Evolutionary conservation across 1,139 yeast genomes (phyloP), one percentile per base, ranked within the genome.

Genomic region (Pichia sp.): DNA sequence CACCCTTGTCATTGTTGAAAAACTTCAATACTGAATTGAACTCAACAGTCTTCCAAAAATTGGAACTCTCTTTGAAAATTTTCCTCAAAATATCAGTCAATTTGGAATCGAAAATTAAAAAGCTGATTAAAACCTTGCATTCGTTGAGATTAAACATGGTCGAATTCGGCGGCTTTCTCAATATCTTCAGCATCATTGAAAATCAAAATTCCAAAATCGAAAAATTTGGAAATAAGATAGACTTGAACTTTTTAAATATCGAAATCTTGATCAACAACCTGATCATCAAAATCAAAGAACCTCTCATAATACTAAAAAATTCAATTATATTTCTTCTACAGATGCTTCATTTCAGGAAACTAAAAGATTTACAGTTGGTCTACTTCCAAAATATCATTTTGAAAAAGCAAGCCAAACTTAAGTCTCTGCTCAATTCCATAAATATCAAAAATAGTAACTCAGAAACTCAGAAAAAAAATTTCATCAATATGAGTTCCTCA

Each of bases 161-260:
- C 5, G 72, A 69, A 51, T 58, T 70, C 15, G 74, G 74, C 19
- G 73, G 71, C 4, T 64, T 67, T 54, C 65, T 69, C 53, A 70
- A 70, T 53, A 67, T 67, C 32, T 70, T 68, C 51, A 65, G 69
- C 31, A 66, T 71, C 41, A 57, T 66, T 50, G 71, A 70, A 46
- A 62, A 64, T 41, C 66, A 66, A 50, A 64, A 65, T 41, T 56
- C 56, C 31, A 29, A 57, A 45, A 64, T 70, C 49, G 74, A 71
- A 53, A 60, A 60, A 45, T 64, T 70, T 36, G 74, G 74, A 4
- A 71, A 71, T 54, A 61, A 61, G 31, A 62, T 71, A 8, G 74
- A 71, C 55, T 60, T 69, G 31, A 68, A 67, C 7, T 71, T 70
- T 54, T 58, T 71, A 46, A 70, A 69, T 45, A 60, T 69, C 45